Base-by-base conservation (phyloP, 805 yeast species). In the Helenozyma rhizophorensis region DNA sequence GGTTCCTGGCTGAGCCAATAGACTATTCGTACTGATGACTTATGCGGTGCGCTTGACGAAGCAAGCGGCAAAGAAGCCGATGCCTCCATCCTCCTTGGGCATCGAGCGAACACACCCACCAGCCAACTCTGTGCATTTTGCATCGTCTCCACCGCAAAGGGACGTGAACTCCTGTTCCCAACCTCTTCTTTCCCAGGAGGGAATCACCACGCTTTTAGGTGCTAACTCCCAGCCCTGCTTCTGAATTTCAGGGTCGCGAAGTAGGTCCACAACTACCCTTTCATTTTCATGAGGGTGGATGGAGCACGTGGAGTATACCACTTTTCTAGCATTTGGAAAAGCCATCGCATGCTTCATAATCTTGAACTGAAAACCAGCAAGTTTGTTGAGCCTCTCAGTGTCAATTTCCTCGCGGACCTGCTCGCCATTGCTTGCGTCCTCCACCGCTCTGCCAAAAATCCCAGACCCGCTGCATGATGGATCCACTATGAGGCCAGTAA, bases 381-480 rank as follows among this genome's bases (percentile, higher is more conserved):
- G 68, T 48, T 81, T 85, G 14, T 71, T 68, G 29, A 94, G 65
- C 51, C 96, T 64, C 40, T 74, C 74, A n/a, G 58, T 62, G 34
- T 64, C 68, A 4, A 69, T 62, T 23, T 71, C 74, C 34, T 47
- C 44, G 13, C 32, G 37, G 25, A 66, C 67, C 24, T 65, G 63
- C 37, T 76, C 78, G 38, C 52, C 55, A 6, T 47, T 36, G 15
- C 47, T 57, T 15, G 58, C 51, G 39, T 72, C 85, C 29, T 79
- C 80, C 37, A 72, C 62, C 2, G 81, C 84, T 23, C 95, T 65
- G n/a, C 97, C 96, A 63, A 90, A 90, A 25, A 93, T 93, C 3
- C 99, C 99, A 28, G 95, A 83, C 0, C 99, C 99, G 15, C 96
- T 87, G 57, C 99, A 93, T 3, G 96, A 86, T 0, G 99, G 99